Evolutionary conservation across 306 rosid genomes (phyloP), one percentile per base, ranked within the genome.

Genomic region (Hippophae gyantsensis): DNA sequence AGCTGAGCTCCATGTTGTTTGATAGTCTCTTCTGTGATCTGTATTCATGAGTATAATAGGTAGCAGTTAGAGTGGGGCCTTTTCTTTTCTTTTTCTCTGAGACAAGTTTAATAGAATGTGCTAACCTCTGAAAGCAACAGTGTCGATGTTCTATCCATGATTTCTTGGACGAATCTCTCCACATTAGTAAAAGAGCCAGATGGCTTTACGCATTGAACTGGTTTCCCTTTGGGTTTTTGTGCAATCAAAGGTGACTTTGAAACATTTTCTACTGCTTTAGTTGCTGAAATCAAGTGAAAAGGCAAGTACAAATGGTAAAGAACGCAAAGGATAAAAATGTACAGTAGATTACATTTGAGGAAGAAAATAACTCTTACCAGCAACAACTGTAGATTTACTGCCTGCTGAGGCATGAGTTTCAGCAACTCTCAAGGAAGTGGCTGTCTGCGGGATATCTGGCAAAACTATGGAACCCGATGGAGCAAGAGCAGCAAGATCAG

Each of bases 401-500:
- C 53, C 73, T 0, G 51, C 72, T 50, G 79, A 64, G 62, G 77
- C 81, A 51, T 48, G 47, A 48, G 52, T 74, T n/a, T 74, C 81
- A n/a, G 43, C 54, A 73, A 42, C 74, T 56, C 72, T 79, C 2
- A 57, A 52, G 13, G 95, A 72, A 67, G 82, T 48, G 68, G 77
- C 74, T 61, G 78, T 82, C 70, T 78, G 86, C 8, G 78, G 80
- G 57, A 68, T 70, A 64, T 78, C 86, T 0, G 95, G 78, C 59
- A 78, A 59, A 57, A 62, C 48, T 50, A 75, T 41, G 48, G 89
- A 67, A 64, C 74, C 69, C 2, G 85, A 76, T 26, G 89, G 99
- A 61, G 88, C 86, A 44, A 88, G 77, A 48, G 75, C 68, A 18
- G 97, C 99, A 68, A 93, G 95, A 80, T 93, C 97, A 48, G 99